Evolutionary conservation across 169 alveolate genomes (phyloP).

Genomic region (Plasmodium gonderi): DNA sequence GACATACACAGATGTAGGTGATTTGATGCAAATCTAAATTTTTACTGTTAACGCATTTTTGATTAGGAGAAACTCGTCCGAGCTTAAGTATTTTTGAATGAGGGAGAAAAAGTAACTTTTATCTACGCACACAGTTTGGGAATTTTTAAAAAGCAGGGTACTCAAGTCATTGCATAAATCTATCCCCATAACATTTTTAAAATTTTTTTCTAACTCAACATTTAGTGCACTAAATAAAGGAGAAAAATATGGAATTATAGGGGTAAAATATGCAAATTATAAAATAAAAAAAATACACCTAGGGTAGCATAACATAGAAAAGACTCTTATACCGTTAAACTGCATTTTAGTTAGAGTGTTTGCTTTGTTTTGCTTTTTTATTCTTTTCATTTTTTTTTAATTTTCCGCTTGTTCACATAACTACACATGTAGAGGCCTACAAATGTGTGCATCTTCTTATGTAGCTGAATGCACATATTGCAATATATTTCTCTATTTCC

Average conservation of each 20-base stretch:
- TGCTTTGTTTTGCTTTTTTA: too few species aligned
- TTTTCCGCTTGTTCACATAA: background rate
- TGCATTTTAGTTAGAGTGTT: background rate
- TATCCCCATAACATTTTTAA: slow-evolving; percentile 21
- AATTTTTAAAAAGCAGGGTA: slow-evolving; percentile 15
- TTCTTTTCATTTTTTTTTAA: too few species aligned
- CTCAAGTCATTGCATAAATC: slow-evolving; percentile 21
- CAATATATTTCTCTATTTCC: background rate
- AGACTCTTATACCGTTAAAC: background rate
- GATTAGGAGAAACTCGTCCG: slow-evolving; percentile 24
- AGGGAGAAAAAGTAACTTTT: slow-evolving; percentile 50
- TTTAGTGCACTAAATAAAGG: slow-evolving; percentile 21
- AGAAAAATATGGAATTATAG: too few species aligned
- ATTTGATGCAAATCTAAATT: background rate
- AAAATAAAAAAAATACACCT: background rate
- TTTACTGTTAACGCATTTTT: slow-evolving; percentile 38
- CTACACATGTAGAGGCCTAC: background rate
- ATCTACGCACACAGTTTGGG: slow-evolving; percentile 22
- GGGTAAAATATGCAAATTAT: background rate
- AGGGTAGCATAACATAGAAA: background rate
- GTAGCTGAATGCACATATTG: background rate
- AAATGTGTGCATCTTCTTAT: too few species aligned
- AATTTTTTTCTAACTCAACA: slow-evolving; percentile 21
- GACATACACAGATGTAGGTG: background rate
- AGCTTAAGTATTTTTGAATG: slow-evolving; percentile 14